A percentile compares a stretch with the other conserved stretches of the same genome.
Evolutionary conservation across 495 filamentous ascomycete genomes (phyloP).

Genomic region (Zalerion maritima): DNA sequence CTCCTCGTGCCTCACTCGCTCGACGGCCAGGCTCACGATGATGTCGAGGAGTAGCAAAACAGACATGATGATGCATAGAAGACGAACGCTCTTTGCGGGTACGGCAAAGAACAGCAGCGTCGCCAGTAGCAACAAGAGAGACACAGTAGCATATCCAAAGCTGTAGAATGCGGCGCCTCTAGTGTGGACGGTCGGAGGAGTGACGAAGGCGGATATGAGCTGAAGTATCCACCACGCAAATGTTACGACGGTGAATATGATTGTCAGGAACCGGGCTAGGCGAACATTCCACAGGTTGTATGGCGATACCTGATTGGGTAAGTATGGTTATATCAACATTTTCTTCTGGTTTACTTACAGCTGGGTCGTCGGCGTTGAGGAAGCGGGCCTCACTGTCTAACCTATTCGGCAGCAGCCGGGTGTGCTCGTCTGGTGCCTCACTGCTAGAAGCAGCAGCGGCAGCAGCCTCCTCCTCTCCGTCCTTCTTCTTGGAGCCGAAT

Average conservation of each 20-base stretch:
- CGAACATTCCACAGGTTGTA: constrained; percentile 91
- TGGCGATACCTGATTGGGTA: constrained; percentile 55
- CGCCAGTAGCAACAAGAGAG: constrained; percentile 55
- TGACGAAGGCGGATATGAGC: constrained; percentile 75
- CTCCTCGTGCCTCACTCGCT: constrained; percentile 64
- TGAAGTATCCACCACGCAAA: constrained; percentile 87
- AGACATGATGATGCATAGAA: constrained; percentile 49
- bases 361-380: constrained; percentile 86
- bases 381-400: constrained; percentile 41
- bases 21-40: constrained; percentile 61
- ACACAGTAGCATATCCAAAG: constrained; percentile 64
- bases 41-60: constrained; percentile 65
- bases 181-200: constrained; percentile 67
- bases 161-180: constrained; percentile 84
- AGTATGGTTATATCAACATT: constrained; percentile 5
- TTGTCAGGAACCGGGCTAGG: constrained; percentile 54
- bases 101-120: constrained; percentile 76
- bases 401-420: constrained; percentile 51
- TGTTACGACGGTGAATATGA: constrained; percentile 54
- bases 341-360: constrained; percentile 36
- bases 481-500: constrained; percentile 36
- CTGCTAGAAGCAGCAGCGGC: constrained; percentile 7
- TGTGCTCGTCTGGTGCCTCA: constrained; percentile 51
- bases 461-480: constrained; percentile 17
- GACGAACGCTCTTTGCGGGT: constrained; percentile 61